Evolutionary conservation across 306 rosid species (phyloP), one percentile per base, ranked within the genome.

Genomic region (Luffa aegyptiaca): DNA sequence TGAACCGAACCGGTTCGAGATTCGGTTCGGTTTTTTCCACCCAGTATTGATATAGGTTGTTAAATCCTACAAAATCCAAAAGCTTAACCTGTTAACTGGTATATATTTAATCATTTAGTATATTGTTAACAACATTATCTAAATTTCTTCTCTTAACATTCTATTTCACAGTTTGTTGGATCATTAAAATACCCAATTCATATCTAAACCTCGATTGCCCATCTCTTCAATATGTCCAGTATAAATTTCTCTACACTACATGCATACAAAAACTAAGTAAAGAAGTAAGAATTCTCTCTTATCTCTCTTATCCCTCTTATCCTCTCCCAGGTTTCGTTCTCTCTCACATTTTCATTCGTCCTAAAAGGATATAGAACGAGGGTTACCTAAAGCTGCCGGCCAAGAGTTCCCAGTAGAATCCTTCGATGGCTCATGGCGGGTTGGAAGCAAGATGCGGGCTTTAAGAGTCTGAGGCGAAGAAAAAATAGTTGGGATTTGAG

Each of bases 341-440:
- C 58, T 53, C 58, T 56, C 41, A 8, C 18, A 20, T 26, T 7
- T 58, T 52, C 37, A 11, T 61, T 31, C 6, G 14, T 12, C 6
- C 8, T 31, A 12, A 61, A 61, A 61, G 6, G 20, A 64, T 10
- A n/a, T n/a, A 66, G 51, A 37, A 41, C 10, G 33, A 66, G 51
- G 42, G 42, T 66, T 66, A 66, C 74, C 74, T 66, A 66, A 66
- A 17, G 74, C 51, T 39, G 51, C 74, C 26, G 74, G 26, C 74
- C 6, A 41, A 66, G 12, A 66, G 26, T 66, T 51, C 26, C 13
- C 74, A 66, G 14, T 41, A 17, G 74, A 10, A 18, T 17, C 13
- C 51, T 17, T 9, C 16, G 49, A 66, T 3, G 16, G 48, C 18
- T 35, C 71, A 64, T 63, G 35, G 69, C 42, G 8, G 69, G 42